Evolutionary conservation across 2,329 filamentous ascomycete genomes (phyloP).

Genomic region (Fusarium neocosmosporiellum): DNA sequence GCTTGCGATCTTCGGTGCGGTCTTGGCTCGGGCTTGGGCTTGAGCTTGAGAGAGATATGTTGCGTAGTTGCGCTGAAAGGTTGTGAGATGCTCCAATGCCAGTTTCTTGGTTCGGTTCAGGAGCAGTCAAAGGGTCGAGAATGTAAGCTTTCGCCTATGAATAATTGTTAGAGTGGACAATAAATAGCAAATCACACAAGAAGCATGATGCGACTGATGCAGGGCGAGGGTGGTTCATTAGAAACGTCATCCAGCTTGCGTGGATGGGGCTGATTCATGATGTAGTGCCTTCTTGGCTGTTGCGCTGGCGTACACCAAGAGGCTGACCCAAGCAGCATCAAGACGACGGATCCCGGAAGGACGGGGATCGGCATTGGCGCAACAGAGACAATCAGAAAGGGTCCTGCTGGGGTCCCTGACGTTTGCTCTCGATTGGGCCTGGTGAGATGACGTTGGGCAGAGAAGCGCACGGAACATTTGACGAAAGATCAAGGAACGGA

Average conservation of each 20-base stretch:
- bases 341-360: constrained; percentile 10
- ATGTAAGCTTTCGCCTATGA: constrained; percentile 72
- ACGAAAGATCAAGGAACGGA: constrained; percentile 12
- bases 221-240: constrained; percentile 12
- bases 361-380: constrained; percentile 38
- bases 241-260: constrained; percentile 41
- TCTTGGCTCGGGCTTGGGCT: constrained; percentile 21
- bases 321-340: constrained; percentile 22
- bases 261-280: constrained; percentile 28
- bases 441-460: constrained; percentile 38
- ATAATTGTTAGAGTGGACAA: constrained; percentile 10
- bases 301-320: constrained; percentile 34
- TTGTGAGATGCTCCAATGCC: constrained; percentile 52
- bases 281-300: constrained; percentile 13
- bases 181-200: not conserved
- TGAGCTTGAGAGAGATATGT: constrained; percentile 28
- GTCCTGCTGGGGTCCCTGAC: constrained; percentile 32
- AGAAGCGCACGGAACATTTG: constrained; percentile 16
- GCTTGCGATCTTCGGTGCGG: constrained; percentile 1
- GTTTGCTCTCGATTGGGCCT: constrained; percentile 18
- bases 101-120: constrained; percentile 75
- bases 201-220: constrained; percentile 2
- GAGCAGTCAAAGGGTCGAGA: constrained; percentile 75
- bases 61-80: constrained; percentile 35
- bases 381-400: constrained; percentile 34